Percentiles rank a stretch among this genome's conserved stretches.
phyloP scores from a whole-genome alignment of 2,329 filamentous ascomycete genomes.

The Rhinocladiella similis region DNA sequence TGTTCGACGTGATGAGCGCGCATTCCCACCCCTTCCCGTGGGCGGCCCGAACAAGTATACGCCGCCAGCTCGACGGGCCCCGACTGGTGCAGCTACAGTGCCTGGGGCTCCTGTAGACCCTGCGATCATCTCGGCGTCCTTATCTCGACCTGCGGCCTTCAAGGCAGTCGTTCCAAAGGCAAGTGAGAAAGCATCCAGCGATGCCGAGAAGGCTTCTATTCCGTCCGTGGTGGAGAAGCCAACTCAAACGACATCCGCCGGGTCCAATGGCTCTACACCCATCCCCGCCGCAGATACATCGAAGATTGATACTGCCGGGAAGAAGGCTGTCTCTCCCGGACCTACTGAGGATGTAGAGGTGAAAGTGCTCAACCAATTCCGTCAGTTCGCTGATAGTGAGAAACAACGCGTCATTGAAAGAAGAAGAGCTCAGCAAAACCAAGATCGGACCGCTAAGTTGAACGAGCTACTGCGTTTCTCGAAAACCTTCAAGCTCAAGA shows the following conservation, averaged over 20 bases:
- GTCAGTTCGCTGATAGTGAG: constrained; percentile 62
- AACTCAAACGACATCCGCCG: neutral
- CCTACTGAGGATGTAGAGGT: constrained; percentile 62
- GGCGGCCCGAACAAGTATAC: constrained; percentile 75
- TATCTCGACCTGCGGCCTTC: constrained; percentile 53
- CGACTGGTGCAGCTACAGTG: constrained; percentile 70
- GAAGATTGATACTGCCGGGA: constrained; percentile 29
- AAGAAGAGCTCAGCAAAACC: constrained; percentile 54
- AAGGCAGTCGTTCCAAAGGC: constrained; percentile 31
- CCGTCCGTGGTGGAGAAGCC: constrained; percentile 7
- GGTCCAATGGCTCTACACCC: constrained; percentile 5
- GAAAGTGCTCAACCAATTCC: constrained; percentile 63
- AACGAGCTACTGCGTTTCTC: constrained; percentile 96
- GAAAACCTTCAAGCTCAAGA: constrained; percentile 88
- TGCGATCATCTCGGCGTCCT: constrained; percentile 85
- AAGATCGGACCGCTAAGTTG: constrained; percentile 88
- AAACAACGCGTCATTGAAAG: constrained; percentile 61
- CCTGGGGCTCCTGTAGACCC: constrained; percentile 78
- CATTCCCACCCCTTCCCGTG: constrained; percentile 64
- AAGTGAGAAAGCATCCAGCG: constrained; percentile 39
- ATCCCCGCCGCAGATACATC: constrained; percentile 35
- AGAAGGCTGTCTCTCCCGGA: constrained; percentile 48
- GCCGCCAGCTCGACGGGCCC: constrained; percentile 82
- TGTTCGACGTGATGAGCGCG: constrained; percentile 67
- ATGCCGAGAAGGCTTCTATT: constrained; percentile 1